Percentiles rank a stretch among this genome's conserved stretches.
Conservation (phyloP, 306 rosid genomes). For the Inga laurina region DNA sequence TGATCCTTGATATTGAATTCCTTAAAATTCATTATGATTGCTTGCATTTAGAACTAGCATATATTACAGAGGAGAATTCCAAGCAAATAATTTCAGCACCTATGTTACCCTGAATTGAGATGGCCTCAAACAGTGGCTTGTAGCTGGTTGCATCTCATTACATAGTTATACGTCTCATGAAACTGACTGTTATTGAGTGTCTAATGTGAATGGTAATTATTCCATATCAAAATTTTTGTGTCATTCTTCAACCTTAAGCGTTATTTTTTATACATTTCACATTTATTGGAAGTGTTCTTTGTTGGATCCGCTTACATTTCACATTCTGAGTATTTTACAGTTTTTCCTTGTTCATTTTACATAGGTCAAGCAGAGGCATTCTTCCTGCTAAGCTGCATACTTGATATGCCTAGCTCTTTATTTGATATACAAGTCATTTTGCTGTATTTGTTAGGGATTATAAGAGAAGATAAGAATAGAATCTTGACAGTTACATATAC, state of each 20-base stretch:
- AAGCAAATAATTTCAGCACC: not conserved
- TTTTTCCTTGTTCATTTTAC: slow-evolving; percentile 26
- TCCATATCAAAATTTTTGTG: not conserved
- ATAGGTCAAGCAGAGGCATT: slow-evolving; percentile 35
- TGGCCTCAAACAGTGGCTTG: not conserved
- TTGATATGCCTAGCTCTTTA: not conserved
- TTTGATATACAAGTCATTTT: not conserved
- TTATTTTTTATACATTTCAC: not conserved
- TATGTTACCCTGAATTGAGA: not conserved
- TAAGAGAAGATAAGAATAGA: not conserved
- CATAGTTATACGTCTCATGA: not conserved
- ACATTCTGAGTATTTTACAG: not conserved
- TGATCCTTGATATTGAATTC: slow-evolving; percentile 1
- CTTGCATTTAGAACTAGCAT: not conserved
- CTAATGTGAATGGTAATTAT: not conserved
- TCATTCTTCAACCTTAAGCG: not conserved
- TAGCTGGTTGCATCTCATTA: not conserved
- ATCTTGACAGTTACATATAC: not conserved
- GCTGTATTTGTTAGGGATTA: not conserved
- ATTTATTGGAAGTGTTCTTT: not conserved
- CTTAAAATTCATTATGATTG: not conserved
- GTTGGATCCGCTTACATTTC: not conserved
- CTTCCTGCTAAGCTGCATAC: slow-evolving; percentile 10
- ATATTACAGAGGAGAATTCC: not conserved
- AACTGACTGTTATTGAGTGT: not conserved